Evolutionary conservation across 73 alveolate genomes (phyloP).

Genomic region (Blepharisma japonicum): DNA sequence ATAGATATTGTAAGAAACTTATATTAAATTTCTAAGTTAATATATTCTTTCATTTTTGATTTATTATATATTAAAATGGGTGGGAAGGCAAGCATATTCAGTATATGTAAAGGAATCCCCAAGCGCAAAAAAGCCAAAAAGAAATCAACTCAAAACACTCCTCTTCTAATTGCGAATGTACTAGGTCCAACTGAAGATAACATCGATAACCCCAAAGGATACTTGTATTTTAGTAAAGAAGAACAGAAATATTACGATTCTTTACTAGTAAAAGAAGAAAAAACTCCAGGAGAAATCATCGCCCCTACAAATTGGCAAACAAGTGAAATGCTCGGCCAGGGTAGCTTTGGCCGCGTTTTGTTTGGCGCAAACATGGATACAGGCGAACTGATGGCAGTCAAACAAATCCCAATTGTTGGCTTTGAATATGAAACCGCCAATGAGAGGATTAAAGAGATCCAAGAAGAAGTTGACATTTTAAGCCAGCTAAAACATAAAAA

Average conservation of each 20-base stretch:
- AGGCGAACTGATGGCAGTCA: constrained; percentile 63
- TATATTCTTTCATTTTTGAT: no score
- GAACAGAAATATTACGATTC: constrained; percentile 1
- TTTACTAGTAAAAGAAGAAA: background rate
- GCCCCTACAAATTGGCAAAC: constrained; percentile 26
- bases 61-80: no score
- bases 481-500: constrained; percentile 63
- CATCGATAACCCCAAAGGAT: background rate
- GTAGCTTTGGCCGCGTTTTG: constrained; percentile 78
- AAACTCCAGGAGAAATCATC: background rate
- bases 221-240: constrained; percentile 3
- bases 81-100: no score
- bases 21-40: no score
- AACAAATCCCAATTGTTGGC: constrained; percentile 44
- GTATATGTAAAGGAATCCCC: no score
- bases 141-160: no score
- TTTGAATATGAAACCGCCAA: constrained; percentile 22
- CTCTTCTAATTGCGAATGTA: background rate
- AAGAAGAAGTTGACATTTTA: constrained; percentile 68
- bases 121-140: no score
- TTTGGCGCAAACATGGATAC: constrained; percentile 44
- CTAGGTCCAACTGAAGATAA: background rate
- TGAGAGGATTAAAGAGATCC: constrained; percentile 62
- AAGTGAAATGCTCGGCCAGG: constrained; percentile 53
- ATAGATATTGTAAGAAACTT: no score